Evolutionary conservation across 2,329 filamentous ascomycete genomes (phyloP).

Genomic region (Arthrinium phaeospermum): DNA sequence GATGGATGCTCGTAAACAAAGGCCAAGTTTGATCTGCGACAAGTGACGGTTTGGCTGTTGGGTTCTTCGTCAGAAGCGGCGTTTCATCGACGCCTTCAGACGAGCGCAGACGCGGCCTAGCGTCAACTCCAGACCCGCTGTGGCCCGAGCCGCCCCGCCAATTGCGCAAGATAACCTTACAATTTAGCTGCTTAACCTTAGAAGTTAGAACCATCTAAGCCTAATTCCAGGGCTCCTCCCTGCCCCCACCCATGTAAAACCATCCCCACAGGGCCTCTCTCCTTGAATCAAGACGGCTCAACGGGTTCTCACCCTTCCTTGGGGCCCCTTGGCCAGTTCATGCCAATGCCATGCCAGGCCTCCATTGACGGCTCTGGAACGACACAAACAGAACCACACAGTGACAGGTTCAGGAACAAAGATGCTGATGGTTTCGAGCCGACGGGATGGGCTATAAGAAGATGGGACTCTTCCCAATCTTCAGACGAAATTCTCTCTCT

Average conservation of each 20-base stretch:
- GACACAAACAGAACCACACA: background rate
- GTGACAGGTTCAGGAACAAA: background rate
- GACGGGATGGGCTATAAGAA: conserved; percentile 10
- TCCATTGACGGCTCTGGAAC: background rate
- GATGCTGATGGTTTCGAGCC: background rate
- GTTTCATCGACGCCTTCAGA: conserved; percentile 16
- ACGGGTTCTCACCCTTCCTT: background rate
- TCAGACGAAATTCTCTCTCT: background rate
- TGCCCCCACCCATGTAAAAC: conserved; percentile 8
- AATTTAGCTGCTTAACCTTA: conserved; percentile 8
- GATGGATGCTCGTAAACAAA: background rate
- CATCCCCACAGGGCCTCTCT: background rate
- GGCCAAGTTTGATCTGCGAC: conserved; percentile 8
- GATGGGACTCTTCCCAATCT: background rate
- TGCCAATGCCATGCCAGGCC: background rate
- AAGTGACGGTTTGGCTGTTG: conserved; percentile 11
- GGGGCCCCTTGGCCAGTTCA: background rate
- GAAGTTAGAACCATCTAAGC: conserved; percentile 12
- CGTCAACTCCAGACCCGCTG: background rate
- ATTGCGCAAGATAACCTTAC: conserved; percentile 3
- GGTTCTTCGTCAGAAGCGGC: conserved; percentile 2
- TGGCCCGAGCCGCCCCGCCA: background rate
- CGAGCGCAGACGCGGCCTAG: background rate
- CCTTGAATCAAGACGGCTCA: background rate
- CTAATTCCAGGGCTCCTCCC: background rate